Base-by-base conservation (phyloP, 2,329 filamentous ascomycete species). In the Fusarium lyarnte region DNA sequence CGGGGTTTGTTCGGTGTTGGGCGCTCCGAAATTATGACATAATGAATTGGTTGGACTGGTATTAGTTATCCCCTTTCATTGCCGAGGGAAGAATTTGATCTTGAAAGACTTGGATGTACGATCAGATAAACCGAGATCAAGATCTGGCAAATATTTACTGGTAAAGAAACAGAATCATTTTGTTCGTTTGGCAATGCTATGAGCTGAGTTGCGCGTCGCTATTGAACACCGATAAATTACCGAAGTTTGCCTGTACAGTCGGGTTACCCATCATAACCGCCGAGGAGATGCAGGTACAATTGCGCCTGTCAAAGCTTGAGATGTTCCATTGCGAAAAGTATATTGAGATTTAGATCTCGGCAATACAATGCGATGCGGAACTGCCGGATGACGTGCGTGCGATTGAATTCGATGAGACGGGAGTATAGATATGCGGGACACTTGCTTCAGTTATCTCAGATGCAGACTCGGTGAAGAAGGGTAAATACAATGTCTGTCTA, bases 401-500 rank as follows among this genome's bases (percentile, higher is more conserved):
- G 23, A 36, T 21, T 16, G 2, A 21, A 51, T 16, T 31, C 16
- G n/a, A 25, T 36, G 31, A 8, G n/a, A 36, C 17, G 6, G 1
- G n/a, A 14, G 13, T 36, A 25, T 21, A 21, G 19, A 23, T 47
- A 23, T 0, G 21, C 10, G 14, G 1, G 27, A 23, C 27, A 17
- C 27, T 31, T n/a, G 45, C 14, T 12, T 31, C 45, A 9, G 1
- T 23, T 12, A 10, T 6, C 21, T 17, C 14, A 17, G 21, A 31
- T 2, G 0, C 14, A n/a, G 8, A 3, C 10, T 29, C 4, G 7
- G 8, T 8, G 19, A 16, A 2, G 2, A n/a, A n/a, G 5, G 29
- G 14, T 11, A 5, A 7, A 49, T 23, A 3, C 7, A 13, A 23
- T 17, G 29, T 0, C 2, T 1, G 25, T 25, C 25, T 3, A 7